Evolutionary conservation across 805 yeast genomes (phyloP).

Genomic region (Candida boidinii): DNA sequence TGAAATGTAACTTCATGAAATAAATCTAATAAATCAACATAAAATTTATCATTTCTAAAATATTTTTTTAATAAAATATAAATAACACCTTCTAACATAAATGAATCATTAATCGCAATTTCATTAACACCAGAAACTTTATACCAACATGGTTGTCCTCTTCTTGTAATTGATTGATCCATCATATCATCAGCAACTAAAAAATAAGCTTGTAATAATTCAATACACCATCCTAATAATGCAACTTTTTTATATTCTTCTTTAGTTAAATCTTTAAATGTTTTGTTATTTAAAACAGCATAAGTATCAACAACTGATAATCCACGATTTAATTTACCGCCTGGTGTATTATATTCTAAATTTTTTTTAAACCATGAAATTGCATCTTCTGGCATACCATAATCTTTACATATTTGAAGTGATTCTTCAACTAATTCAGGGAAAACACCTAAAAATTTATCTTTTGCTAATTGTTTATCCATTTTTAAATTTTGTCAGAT

Average conservation of each 20-base stretch:
- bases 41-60: slow-evolving; percentile 74
- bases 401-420: slow-evolving; percentile 45
- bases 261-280: slow-evolving; percentile 47
- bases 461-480: slow-evolving; percentile 34
- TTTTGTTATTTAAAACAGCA: slow-evolving; percentile 59
- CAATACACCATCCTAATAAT: slow-evolving; percentile 91
- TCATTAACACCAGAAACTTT: slow-evolving; percentile 70
- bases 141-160: slow-evolving; percentile 99
- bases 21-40: slow-evolving; percentile 83
- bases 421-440: slow-evolving; percentile 75
- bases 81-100: slow-evolving; percentile 93
- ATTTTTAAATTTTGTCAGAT: slow-evolving; percentile 7
- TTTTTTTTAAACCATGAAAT: slow-evolving; percentile 72
- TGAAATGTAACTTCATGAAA: slow-evolving; percentile 97
- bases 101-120: slow-evolving; percentile 95
- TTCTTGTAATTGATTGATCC: slow-evolving; percentile 93
- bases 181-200: slow-evolving; percentile 97
- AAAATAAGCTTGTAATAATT: slow-evolving; percentile 91
- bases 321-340: slow-evolving; percentile 96
- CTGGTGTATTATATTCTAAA: slow-evolving; percentile 83
- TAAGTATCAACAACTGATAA: slow-evolving; percentile 91
- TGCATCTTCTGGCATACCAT: slow-evolving; percentile 83
- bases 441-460: slow-evolving; percentile 58
- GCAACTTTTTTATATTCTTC: slow-evolving; percentile 81
- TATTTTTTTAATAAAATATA: slow-evolving; percentile 83